Evolutionary conservation across 108 stramenopile species (phyloP).

Genomic region (Pseudonitzschia pungens): DNA sequence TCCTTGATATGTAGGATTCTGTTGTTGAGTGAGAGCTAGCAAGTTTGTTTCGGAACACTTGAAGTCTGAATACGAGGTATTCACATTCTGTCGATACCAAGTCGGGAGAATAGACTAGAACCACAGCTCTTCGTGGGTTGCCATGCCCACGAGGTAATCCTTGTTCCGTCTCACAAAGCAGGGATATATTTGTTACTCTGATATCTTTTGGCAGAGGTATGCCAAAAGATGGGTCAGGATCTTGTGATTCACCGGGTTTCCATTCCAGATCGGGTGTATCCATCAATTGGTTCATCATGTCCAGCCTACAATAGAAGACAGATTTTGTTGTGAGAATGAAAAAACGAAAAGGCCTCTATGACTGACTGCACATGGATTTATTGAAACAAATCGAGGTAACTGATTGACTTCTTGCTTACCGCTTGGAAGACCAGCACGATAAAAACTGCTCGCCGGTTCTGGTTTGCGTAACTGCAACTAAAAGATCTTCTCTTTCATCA

Average conservation of each 20-base stretch:
- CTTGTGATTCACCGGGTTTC: slow-evolving; percentile 18
- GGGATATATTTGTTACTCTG: slow-evolving; percentile 11
- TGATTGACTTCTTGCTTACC: slow-evolving; percentile 20
- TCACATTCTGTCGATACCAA: slow-evolving; percentile 17
- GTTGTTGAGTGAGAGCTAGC: not conserved
- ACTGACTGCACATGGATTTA: too few relatives aligned
- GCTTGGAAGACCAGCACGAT: slow-evolving; percentile 43
- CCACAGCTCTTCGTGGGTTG: slow-evolving; percentile 25
- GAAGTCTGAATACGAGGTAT: slow-evolving; percentile 16
- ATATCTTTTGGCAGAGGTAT: slow-evolving; percentile 30
- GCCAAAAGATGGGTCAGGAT: slow-evolving; percentile 24
- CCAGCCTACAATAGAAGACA: slow-evolving; percentile 16
- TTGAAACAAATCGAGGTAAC: too few relatives aligned
- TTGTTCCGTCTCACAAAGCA: slow-evolving; percentile 25
- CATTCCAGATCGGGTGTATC: slow-evolving; percentile 12
- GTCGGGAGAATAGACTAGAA: slow-evolving; percentile 19
- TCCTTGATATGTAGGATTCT: slow-evolving; percentile 12
- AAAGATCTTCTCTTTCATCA: slow-evolving; percentile 29
- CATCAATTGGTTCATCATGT: slow-evolving; percentile 33
- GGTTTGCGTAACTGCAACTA: slow-evolving; percentile 36
- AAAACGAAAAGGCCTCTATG: not conserved
- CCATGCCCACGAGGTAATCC: not conserved
- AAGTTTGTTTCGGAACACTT: slow-evolving; percentile 14
- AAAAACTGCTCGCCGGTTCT: slow-evolving; percentile 36
- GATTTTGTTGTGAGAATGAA: not conserved